Percentiles rank a stretch among this genome's conserved stretches.
Evolutionary conservation across 495 filamentous ascomycete genomes (phyloP).

Genomic region (Apodospora peruviana): DNA sequence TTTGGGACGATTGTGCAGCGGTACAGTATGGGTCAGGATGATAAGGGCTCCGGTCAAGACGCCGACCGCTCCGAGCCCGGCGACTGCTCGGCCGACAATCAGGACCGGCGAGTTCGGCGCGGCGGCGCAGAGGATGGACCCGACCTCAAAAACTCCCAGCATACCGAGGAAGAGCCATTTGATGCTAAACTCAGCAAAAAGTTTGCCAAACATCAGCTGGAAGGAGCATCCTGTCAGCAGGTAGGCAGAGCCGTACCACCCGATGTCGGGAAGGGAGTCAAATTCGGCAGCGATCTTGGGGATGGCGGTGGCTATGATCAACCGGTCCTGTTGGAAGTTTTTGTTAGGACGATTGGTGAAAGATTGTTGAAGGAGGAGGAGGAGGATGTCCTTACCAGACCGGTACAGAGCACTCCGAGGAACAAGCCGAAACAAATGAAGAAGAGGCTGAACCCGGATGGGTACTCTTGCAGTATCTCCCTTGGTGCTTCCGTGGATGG

Average conservation of each 20-base stretch:
- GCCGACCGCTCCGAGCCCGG: constrained; percentile 37
- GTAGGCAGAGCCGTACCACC: constrained; percentile 38
- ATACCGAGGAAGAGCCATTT: constrained; percentile 31
- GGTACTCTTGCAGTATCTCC: background rate
- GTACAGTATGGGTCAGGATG: constrained; percentile 25
- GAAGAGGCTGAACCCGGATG: background rate
- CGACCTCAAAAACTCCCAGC: constrained; percentile 29
- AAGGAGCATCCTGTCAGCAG: constrained; percentile 40
- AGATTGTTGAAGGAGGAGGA: background rate
- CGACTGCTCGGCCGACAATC: constrained; percentile 47
- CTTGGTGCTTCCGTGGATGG: background rate
- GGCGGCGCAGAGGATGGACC: constrained; percentile 44
- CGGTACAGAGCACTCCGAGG: background rate
- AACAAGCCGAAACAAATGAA: background rate
- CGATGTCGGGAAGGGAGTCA: constrained; percentile 18
- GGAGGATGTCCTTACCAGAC: background rate
- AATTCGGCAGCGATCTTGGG: constrained; percentile 37
- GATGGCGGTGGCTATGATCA: constrained; percentile 34
- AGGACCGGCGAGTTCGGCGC: constrained; percentile 39
- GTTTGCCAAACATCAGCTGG: constrained; percentile 38
- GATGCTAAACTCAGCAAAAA: constrained; percentile 36
- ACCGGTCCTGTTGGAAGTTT: constrained; percentile 16
- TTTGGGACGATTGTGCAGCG: constrained; percentile 5
- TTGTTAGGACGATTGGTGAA: background rate
- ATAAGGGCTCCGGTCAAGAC: constrained; percentile 19